These are phyloP conservation scores for Beta vulgaris DNA, from an alignment of 148 eudicot genomes.

Conservation along the genomic window DNA sequence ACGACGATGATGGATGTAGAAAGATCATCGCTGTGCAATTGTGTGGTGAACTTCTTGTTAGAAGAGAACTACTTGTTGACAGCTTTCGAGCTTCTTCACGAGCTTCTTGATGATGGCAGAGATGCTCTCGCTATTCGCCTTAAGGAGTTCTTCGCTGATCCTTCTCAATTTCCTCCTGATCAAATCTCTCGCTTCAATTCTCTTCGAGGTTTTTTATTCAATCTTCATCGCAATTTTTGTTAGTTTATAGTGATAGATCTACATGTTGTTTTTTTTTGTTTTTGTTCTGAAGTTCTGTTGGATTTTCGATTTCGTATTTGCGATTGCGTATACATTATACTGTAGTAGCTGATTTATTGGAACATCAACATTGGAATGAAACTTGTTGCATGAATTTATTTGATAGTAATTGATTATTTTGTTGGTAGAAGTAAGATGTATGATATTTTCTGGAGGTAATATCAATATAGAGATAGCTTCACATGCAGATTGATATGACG, in stretches of 20 bases:
- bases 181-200: slow-evolving; percentile 94
- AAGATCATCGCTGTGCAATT: slow-evolving; percentile 93
- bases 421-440: not conserved
- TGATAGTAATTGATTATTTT: not conserved
- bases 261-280: not conserved
- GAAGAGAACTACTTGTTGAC: slow-evolving; percentile 89
- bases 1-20: slow-evolving; percentile 73
- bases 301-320: too few relatives aligned
- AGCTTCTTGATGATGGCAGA: slow-evolving; percentile 96
- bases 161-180: slow-evolving; percentile 87
- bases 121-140: slow-evolving; percentile 95
- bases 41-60: slow-evolving; percentile 90
- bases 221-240: not conserved
- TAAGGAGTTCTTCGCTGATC: slow-evolving; percentile 80
- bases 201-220: slow-evolving; percentile 57
- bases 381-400: not conserved
- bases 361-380: too few relatives aligned
- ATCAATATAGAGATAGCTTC: slow-evolving; percentile 8
- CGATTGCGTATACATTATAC: too few relatives aligned
- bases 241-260: not conserved
- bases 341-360: too few relatives aligned
- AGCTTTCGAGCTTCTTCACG: slow-evolving; percentile 99
- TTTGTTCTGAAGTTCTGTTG: not conserved
- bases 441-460: too few relatives aligned
- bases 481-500: too few relatives aligned